Evolutionary conservation across 176 grass and related monocot species (phyloP).

Genomic region (Rhipidocladum racemiflorum): DNA sequence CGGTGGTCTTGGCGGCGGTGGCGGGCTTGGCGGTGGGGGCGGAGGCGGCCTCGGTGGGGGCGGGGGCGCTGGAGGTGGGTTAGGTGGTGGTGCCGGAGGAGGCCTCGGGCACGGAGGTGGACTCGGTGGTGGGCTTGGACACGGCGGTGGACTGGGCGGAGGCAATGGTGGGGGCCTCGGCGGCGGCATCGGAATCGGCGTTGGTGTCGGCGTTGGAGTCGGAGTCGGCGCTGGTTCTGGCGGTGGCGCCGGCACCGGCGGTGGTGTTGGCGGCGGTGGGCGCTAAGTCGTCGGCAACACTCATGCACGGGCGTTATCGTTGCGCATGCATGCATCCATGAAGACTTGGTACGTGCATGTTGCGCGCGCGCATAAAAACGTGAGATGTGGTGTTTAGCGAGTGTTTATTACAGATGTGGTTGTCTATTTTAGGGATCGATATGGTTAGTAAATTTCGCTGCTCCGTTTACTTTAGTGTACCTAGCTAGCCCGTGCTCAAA

Average conservation of each 20-base stretch:
- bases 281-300: neutral
- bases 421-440: neutral
- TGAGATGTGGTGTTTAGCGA: neutral
- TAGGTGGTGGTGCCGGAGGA: neutral
- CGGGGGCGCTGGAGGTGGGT: neutral
- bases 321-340: neutral
- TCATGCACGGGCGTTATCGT: neutral
- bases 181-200: neutral
- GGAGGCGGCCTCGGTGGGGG: neutral
- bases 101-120: neutral
- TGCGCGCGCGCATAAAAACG: neutral
- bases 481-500: neutral
- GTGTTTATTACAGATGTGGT: neutral
- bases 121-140: constrained; percentile 12
- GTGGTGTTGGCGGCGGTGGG: neutral
- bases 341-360: neutral
- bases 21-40: neutral
- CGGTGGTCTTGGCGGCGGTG: no score
- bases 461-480: neutral
- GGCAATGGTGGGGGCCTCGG: constrained; percentile 10
- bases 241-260: constrained; percentile 18
- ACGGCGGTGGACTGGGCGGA: neutral
- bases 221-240: neutral
- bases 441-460: neutral
- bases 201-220: constrained; percentile 2